Evolutionary conservation across 2,329 filamentous ascomycete species (phyloP).

Genomic region (Diaporthe nobilis): DNA sequence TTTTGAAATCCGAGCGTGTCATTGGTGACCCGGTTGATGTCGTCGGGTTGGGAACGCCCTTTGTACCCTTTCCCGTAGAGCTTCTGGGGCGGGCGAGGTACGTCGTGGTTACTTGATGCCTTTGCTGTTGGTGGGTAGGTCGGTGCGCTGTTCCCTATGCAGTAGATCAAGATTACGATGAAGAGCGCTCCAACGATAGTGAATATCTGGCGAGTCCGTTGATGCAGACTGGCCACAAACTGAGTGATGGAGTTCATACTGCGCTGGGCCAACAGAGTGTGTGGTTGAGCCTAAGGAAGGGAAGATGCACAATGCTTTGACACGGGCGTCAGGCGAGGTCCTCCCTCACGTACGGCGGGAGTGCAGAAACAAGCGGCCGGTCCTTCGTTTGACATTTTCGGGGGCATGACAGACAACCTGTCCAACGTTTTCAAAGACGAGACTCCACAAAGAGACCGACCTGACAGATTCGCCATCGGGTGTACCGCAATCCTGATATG

Average conservation of each 20-base stretch:
- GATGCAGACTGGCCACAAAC: background rate
- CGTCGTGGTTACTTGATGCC: background rate
- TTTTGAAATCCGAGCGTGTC: conserved; percentile 49
- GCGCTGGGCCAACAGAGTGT: too few species aligned
- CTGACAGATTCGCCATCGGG: background rate
- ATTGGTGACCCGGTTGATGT: conserved; percentile 46
- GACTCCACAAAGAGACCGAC: background rate
- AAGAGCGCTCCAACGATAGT: background rate
- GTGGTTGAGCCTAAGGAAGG: background rate
- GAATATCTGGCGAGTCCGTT: conserved; percentile 23
- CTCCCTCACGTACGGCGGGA: background rate
- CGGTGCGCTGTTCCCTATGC: background rate
- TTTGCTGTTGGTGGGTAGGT: background rate
- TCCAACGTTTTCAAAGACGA: too few species aligned
- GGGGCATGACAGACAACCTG: background rate
- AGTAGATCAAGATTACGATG: conserved; percentile 5
- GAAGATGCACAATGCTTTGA: background rate
- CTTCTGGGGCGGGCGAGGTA: background rate
- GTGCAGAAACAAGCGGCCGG: background rate
- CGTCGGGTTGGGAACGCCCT: conserved; percentile 39
- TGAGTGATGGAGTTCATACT: conserved; percentile 2
- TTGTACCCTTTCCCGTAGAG: conserved; percentile 41
- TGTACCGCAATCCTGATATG: background rate
- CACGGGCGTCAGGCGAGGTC: background rate
- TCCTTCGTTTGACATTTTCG: background rate